Conservation (phyloP, 805 yeast genomes). For the Cyberlindnera xishuangbannaensis region DNA sequence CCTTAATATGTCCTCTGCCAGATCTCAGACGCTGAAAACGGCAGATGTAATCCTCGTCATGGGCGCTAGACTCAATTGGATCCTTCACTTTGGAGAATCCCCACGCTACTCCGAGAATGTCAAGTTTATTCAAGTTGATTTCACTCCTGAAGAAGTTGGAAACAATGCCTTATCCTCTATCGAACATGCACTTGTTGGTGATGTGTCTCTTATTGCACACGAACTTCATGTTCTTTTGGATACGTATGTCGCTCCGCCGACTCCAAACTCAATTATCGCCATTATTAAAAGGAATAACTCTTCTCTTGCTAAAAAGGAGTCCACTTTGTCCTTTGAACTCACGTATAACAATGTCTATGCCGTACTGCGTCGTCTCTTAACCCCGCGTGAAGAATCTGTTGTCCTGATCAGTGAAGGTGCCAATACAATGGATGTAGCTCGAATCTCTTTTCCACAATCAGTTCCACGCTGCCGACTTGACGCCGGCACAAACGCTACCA, state of each 20-base stretch:
- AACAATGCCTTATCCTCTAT: conserved; percentile 32
- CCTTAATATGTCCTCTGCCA: conserved; percentile 54
- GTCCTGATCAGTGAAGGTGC: conserved; percentile 66
- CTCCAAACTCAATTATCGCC: conserved; percentile 24
- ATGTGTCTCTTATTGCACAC: conserved; percentile 36
- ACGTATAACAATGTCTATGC: conserved; percentile 53
- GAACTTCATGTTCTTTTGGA: conserved; percentile 29
- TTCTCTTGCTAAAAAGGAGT: conserved; percentile 32
- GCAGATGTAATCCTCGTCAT: conserved; percentile 56
- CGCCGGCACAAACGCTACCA: conserved; percentile 73
- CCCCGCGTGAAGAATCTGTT: conserved; percentile 26
- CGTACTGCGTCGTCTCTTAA: conserved; percentile 36
- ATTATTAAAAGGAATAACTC: conserved; percentile 28
- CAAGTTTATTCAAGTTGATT: conserved; percentile 53
- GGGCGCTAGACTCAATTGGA: conserved; percentile 73
- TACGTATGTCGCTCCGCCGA: conserved; percentile 28
- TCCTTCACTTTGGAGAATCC: conserved; percentile 56
- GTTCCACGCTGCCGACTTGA: conserved; percentile 53
- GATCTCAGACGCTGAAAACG: conserved; percentile 49
- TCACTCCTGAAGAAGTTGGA: conserved; percentile 47
- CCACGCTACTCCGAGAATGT: conserved; percentile 45
- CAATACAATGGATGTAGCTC: conserved; percentile 67
- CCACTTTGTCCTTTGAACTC: conserved; percentile 20
- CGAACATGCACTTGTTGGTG: conserved; percentile 49
- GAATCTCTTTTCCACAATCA: conserved; percentile 52